Base-by-base conservation (phyloP, 2,329 filamentous ascomycete genomes). In the Pseudocercospora pini-densiflorae region DNA sequence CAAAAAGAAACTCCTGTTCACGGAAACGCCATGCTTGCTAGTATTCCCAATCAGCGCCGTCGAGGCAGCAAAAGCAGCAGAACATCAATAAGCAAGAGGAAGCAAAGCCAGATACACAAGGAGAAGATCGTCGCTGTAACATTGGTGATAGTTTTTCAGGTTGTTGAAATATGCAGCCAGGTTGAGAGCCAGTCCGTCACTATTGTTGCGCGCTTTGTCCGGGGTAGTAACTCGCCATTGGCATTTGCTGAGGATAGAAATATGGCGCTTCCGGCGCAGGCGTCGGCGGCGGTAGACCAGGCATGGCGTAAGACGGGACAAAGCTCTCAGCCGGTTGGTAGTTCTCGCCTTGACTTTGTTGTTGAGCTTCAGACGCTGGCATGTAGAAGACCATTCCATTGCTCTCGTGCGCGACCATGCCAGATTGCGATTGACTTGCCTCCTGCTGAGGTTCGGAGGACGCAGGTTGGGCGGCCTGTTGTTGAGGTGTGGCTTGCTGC, bases 301-400 rank as follows among this genome's bases (percentile, higher is more conserved):
- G 73, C 71, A 77, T 74, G 0, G 76, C 76, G 53, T 76, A 77
- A 6, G 70, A 65, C 3, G 76, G 75, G 12, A 77, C 75, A 59
- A 77, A 77, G 63, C 73, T 74, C 58, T 77, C 75, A 1, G 75
- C 76, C 12, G 76, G 76, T 59, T 76, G 74, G 59, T 77, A 77
- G 40, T 67, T 65, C 47, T 73, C 71, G 24, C 67, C 68, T 27
- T 73, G 70, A 9, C 70, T 33, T 49, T 72, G 70, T 33, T 70
- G 67, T n/a, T 68, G 67, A 21, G 74, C 76, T 59, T 77, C 75
- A 0, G 74, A 72, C 12, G 74, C 74, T 4, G 75, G 74, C 47
- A 76, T 94, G 77, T 97, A 99, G 79, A 97, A 98, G 0, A 97
- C 93, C 87, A 96, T 98, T 68, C 95, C 95, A 72, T 97, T 97